Evolutionary conservation across 257 asterid species (phyloP), one percentile per base, ranked within the genome.

Genomic region (Jacaranda copaia): DNA sequence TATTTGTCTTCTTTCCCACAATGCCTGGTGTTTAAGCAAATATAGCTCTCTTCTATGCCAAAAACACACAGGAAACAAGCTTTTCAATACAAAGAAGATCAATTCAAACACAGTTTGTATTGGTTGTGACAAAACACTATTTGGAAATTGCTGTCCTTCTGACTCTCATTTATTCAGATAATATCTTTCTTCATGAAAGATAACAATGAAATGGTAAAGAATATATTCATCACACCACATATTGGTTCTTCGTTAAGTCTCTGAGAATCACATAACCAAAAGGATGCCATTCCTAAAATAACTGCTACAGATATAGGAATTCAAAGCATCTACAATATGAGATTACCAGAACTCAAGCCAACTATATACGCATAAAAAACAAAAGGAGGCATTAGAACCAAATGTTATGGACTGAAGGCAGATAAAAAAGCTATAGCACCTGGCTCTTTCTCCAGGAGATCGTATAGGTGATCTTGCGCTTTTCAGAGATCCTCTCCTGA

Each of bases 371-470:
- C 63, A 9, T 15, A n/a, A 25, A 38, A 35, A 15, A 45, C 38
- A 32, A 75, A 69, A 68, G 12, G 55, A 52, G 52, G 1, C 15
- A 68, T 18, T 7, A 8, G 25, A 56, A 64, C 48, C 53, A 60
- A 80, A 70, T 73, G 62, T 51, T 39, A 52, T 39, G 40, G 63
- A 58, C 19, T 18, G 59, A 58, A 53, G 45, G 73, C 19, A 55
- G 51, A 42, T 53, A 78, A 68, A 70, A 25, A 76, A 58, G 68
- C 8, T 19, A 48, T 48, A 25, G n/a, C 85, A 95, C 99, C 99
- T 95, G 81, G 71, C 83, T 70, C 88, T 90, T 81, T 64, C 91
- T 62, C 84, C 83, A 77, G 87, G 85, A 83, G 97, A 90, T 62
- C 64, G 84, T 60, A 75, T 48, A 68, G 89, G 93, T 65, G 98